These are phyloP conservation scores for Penicillium rolfsii DNA, from an alignment of 2,329 filamentous ascomycete species.

Conservation along the genomic window DNA sequence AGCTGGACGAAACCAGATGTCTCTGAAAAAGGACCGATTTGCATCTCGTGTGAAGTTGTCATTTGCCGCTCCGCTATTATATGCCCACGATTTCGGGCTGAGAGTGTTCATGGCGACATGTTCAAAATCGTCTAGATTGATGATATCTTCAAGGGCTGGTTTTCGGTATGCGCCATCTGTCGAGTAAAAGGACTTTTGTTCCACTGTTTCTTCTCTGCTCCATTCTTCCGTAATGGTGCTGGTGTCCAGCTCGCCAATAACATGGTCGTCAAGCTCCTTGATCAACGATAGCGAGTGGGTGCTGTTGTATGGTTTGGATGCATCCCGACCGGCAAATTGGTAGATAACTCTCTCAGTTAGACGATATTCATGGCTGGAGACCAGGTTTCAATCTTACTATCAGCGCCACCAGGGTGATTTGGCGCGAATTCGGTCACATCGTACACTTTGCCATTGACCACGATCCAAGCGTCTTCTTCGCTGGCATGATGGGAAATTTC, in stretches of 20 bases:
- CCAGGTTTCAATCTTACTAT: conserved; percentile 11
- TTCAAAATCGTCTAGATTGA: conserved; percentile 54
- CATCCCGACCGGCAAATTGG: conserved; percentile 58
- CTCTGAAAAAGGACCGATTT: conserved; percentile 46
- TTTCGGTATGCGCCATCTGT: conserved; percentile 31
- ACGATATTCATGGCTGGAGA: conserved; percentile 47
- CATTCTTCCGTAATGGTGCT: conserved; percentile 33
- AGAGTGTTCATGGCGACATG: conserved; percentile 66
- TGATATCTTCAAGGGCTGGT: conserved; percentile 51
- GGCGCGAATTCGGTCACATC: conserved; percentile 64
- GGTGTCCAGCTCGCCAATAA: conserved; percentile 40
- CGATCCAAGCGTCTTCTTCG: conserved; percentile 59
- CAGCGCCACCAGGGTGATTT: conserved; percentile 59
- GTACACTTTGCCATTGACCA: conserved; percentile 65
- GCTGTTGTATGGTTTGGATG: conserved; percentile 56
- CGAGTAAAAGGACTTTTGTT: not conserved
- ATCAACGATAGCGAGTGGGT: conserved; percentile 49
- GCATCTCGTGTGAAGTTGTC: conserved; percentile 46
- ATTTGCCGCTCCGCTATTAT: conserved; percentile 57
- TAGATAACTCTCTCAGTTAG: conserved; percentile 67
- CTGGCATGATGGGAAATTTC: conserved; percentile 34
- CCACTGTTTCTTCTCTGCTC: conserved; percentile 8
- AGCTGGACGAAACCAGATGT: conserved; percentile 53
- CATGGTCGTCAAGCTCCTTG: conserved; percentile 33
- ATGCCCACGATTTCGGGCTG: conserved; percentile 91